Evolutionary conservation across 306 rosid genomes (phyloP), one percentile per base, ranked within the genome.

Genomic region (Quercus suber): DNA sequence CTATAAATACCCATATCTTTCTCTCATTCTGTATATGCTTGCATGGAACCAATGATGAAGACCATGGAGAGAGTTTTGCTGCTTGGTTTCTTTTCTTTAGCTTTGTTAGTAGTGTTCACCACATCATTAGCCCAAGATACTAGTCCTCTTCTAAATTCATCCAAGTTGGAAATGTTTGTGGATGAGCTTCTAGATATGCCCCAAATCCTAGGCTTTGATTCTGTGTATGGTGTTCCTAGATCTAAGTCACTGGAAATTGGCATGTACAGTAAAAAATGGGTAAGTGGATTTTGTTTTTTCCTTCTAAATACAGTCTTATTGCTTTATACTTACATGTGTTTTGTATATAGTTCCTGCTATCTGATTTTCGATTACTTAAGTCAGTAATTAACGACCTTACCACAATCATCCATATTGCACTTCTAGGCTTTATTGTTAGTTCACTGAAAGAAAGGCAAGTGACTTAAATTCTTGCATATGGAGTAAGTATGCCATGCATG

Each of bases 191-290:
- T 80, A 4, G 73, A 78, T 1, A 56, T 88, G 60, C 91, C 88
- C 27, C 74, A 56, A 23, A 63, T 88, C 18, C 59, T 31, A n/a
- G 89, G 83, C 35, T 88, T 73, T 51, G 33, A 69, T 8, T 20
- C 80, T 45, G 78, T 69, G n/a, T 10, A 72, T 57, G 87, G 81
- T 31, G 56, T 59, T 61, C 84, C 85, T 71, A 71, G 65, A 58
- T 41, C 91, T n/a, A 81, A 73, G 52, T 73, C 74, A 21, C 82
- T 88, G 10, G 23, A 68, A 28, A 83, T 88, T 58, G 89, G 91
- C 57, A 88, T 88, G 91, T 88, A 76, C 85, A n/a, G 27, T 61
- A 85, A 73, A 55, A 81, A 71, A 61, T 85, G 89, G 91, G 91
- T 88, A 21, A 69, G 51, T 6, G 23, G 14, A 1, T 33, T 33